Conservation (phyloP, 1,284 basidiomycete species). For the Bondarzewia mesenterica region DNA sequence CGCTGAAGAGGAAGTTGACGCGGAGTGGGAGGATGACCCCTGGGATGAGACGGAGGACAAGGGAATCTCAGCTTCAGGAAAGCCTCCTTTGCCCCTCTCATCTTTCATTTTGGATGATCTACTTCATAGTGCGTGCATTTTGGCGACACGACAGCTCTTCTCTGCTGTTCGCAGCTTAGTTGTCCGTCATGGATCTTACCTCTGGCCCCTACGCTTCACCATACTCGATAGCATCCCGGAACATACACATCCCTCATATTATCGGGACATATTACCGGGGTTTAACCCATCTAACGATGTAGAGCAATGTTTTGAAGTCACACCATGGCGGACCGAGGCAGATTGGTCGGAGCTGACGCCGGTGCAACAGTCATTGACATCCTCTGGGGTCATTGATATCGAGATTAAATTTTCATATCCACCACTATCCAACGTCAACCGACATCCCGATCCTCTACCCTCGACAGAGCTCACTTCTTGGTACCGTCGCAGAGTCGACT, state of each 20-base stretch:
- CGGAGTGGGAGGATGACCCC: conserved; percentile 76
- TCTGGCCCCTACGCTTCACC: conserved; percentile 66
- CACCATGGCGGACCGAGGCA: conserved; percentile 37
- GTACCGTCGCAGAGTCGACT: conserved; percentile 64
- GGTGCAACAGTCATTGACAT: conserved; percentile 32
- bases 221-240: conserved; percentile 72
- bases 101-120: conserved; percentile 59
- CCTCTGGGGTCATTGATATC: conserved; percentile 14
- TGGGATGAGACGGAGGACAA: conserved; percentile 49
- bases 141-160: conserved; percentile 60
- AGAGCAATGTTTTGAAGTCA: conserved; percentile 29
- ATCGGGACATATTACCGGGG: conserved; percentile 56
- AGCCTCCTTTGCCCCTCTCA: conserved; percentile 46
- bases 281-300: conserved; percentile 37
- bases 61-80: conserved; percentile 12
- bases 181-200: conserved; percentile 40
- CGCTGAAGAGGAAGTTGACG: conserved; percentile 28
- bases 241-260: conserved; percentile 57
- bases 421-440: neutral
- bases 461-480: conserved; percentile 50
- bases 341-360: conserved; percentile 51
- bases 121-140: conserved; percentile 46
- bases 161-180: conserved; percentile 50
- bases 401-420: neutral
- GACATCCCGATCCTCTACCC: conserved; percentile 15